Base-by-base conservation (phyloP, 139 green algal species). In the Closterium sp. region DNA sequence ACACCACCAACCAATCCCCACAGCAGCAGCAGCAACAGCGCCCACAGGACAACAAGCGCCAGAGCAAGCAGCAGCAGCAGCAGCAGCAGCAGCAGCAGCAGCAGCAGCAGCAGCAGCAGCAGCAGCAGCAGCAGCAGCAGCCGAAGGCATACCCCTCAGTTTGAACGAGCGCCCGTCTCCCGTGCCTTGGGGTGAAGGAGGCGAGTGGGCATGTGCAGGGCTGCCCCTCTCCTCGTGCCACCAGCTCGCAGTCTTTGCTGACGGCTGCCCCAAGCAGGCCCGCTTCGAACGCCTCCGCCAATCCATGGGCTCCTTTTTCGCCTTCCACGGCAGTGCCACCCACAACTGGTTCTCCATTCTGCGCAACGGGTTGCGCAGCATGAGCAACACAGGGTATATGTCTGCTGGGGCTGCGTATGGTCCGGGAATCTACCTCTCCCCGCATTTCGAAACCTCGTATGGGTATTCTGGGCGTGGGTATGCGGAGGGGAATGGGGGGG, bases 311-410 rank as follows among this genome's bases (percentile, higher is more conserved):
- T 91, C 89, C 62, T 91, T 91, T 28, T 91, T 87, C 17, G 89
- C 89, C n/a, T 91, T 91, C 62, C 89, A 91, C 62, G 89, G 89
- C 31, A 87, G 50, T n/a, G 4, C 21, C 50, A 21, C 29, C 28
- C 4, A 9, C n/a, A 91, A 91, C 89, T 91, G 89, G 89, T 91
- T 84, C 89, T 91, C 89, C 50, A 91, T 91, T 50, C 89, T 91
- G 11, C 24, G 89, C 2, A 91, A 91, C 89, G 89, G 89, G 13
- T 28, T 91, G 13, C 89, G 89, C 22, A 70, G 19, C 89, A 91
- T 91, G 89, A 91, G 89, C 89, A 87, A 70, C 89, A 91, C 89
- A 19, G 27, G 28, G 11, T 91, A 87, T 21, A 91, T 91, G 89
- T 91, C 50, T 2, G 22, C 88, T n/a, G 89, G 89, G 19, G 89